Percentiles rank a stretch among this genome's conserved stretches.
phyloP scores from a whole-genome alignment of 495 filamentous ascomycete genomes.

The Mytilinidion resinicola region DNA sequence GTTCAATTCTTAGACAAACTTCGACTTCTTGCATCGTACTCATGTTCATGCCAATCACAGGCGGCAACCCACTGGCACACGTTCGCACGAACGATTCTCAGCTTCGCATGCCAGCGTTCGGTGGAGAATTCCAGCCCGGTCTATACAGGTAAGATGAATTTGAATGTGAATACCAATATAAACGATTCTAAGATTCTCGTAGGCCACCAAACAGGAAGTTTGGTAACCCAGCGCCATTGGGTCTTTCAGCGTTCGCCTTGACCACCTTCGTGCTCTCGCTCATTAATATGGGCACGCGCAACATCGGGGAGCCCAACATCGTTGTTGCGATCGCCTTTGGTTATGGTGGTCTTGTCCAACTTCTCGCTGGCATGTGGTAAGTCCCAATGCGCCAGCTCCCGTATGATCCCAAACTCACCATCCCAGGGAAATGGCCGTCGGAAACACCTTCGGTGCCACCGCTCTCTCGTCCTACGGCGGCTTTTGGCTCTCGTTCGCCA shows the following conservation, averaged over 20 bases:
- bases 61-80: slow-evolving; percentile 65
- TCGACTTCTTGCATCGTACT: too few relatives aligned
- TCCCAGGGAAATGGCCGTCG: slow-evolving; percentile 91
- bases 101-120: slow-evolving; percentile 69
- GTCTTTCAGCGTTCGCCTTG: slow-evolving; percentile 75
- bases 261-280: slow-evolving; percentile 89
- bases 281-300: slow-evolving; percentile 69
- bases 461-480: slow-evolving; percentile 94
- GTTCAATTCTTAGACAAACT: not conserved
- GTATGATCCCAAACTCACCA: not conserved
- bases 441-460: slow-evolving; percentile 94
- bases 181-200: slow-evolving; percentile 1
- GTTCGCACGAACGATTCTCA: slow-evolving; percentile 55
- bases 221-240: slow-evolving; percentile 60
- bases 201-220: slow-evolving; percentile 65
- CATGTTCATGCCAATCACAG: slow-evolving; percentile 25
- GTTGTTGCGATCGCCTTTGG: slow-evolving; percentile 41
- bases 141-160: slow-evolving; percentile 52
- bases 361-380: slow-evolving; percentile 96
- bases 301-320: slow-evolving; percentile 40
- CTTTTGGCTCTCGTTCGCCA: slow-evolving; percentile 91
- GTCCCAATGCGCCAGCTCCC: slow-evolving; percentile 35
- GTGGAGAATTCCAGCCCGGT: slow-evolving; percentile 95
- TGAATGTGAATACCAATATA: not conserved
- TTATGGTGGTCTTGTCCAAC: slow-evolving; percentile 72